phyloP scores from a whole-genome alignment of 768 basidiomycete species.

The Pulveroboletus sp. region DNA sequence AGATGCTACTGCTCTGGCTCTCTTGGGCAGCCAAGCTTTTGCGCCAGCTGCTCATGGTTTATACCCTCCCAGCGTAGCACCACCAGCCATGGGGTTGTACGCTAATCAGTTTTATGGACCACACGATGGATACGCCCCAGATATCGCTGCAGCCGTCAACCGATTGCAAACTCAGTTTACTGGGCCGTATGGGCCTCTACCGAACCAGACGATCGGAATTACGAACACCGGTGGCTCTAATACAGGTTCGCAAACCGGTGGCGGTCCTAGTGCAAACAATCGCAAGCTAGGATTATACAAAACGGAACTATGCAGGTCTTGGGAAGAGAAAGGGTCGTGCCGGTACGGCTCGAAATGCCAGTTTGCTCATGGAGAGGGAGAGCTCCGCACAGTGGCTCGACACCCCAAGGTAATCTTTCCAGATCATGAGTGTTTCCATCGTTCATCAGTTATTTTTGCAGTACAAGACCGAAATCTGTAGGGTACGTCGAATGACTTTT shows the following conservation, averaged over 20 bases:
- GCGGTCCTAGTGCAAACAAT: constrained; percentile 86
- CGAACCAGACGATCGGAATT: constrained; percentile 40
- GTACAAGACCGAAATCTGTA: constrained; percentile 95
- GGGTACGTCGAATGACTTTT: constrained; percentile 44
- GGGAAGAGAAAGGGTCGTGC: constrained; percentile 88
- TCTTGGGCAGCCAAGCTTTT: constrained; percentile 57
- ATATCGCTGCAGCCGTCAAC: constrained; percentile 55
- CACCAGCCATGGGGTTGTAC: constrained; percentile 57
- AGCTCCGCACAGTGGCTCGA: constrained; percentile 75
- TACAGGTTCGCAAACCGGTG: constrained; percentile 32
- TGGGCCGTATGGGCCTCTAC: constrained; percentile 50
- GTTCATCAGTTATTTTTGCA: constrained; percentile 29
- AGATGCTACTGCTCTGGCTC: constrained; percentile 61
- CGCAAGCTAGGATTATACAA: constrained; percentile 88
- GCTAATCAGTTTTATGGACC: constrained; percentile 64
- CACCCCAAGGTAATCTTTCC: constrained; percentile 72
- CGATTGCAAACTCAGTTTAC: constrained; percentile 53
- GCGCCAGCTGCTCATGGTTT: constrained; percentile 42
- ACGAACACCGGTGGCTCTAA: constrained; percentile 37
- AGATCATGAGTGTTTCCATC: background rate
- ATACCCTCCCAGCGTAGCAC: constrained; percentile 44
- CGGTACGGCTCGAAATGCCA: constrained; percentile 87
- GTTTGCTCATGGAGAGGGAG: constrained; percentile 90
- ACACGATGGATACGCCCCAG: constrained; percentile 52
- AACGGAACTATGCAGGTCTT: constrained; percentile 84